Percentiles rank a stretch among this genome's conserved stretches.
These are phyloP conservation scores for Schwanniomyces etchellsii DNA, from an alignment of 1,139 yeast genomes.

Conservation along the genomic window DNA sequence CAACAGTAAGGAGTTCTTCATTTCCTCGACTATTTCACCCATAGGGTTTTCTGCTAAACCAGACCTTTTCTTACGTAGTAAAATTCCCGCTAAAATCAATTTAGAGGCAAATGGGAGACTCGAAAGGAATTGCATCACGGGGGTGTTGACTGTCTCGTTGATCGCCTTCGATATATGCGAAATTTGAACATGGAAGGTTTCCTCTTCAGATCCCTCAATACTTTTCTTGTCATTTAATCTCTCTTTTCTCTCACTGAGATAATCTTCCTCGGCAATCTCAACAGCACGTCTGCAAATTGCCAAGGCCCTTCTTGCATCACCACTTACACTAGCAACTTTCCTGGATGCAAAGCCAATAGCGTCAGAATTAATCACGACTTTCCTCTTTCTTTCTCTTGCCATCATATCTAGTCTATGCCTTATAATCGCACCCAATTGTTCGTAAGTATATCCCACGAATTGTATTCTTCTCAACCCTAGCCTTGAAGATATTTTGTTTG, in stretches of 20 bases:
- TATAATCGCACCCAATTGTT: conserved; percentile 72
- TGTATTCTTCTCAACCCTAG: conserved; percentile 83
- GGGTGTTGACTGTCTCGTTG: conserved; percentile 73
- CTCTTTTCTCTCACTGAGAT: conserved; percentile 9
- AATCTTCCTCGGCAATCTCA: conserved; percentile 73
- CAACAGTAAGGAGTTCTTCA: conserved; percentile 37
- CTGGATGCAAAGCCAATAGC: conserved; percentile 91
- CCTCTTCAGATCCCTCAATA: conserved; percentile 23
- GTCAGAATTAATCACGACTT: conserved; percentile 53
- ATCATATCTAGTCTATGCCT: conserved; percentile 60
- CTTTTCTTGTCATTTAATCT: conserved; percentile 11
- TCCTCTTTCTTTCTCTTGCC: conserved; percentile 30
- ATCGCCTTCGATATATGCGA: conserved; percentile 73
- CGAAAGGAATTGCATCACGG: conserved; percentile 53
- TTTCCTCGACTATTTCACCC: conserved; percentile 77
- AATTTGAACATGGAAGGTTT: conserved; percentile 54
- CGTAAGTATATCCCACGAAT: conserved; percentile 82
- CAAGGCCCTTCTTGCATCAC: conserved; percentile 93
- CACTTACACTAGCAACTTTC: conserved; percentile 93
- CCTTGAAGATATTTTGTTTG: conserved; percentile 87
- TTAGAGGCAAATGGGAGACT: conserved; percentile 66
- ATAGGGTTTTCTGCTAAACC: conserved; percentile 68
- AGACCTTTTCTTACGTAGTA: conserved; percentile 60
- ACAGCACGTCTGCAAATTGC: conserved; percentile 88
- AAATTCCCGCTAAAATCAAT: conserved; percentile 60